Evolutionary conservation across 164 flowering plant genomes (phyloP).

Genomic region (Akebia trifoliata): DNA sequence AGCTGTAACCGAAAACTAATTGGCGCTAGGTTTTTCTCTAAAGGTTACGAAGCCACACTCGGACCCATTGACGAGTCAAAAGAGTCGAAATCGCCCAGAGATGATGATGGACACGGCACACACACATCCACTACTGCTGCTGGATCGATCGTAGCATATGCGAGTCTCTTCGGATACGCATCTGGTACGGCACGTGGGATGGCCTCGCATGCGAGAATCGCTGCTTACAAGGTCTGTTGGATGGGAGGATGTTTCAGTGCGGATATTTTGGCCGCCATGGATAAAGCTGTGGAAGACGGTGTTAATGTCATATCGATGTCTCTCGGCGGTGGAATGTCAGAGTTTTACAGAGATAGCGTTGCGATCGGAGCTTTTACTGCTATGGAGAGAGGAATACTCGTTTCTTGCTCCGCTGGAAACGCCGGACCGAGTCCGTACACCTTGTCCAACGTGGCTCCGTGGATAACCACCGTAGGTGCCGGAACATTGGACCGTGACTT

Average conservation of each 20-base stretch:
- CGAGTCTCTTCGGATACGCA: conserved; percentile 77
- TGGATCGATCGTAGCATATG: conserved; percentile 54
- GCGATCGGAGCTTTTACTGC: conserved; percentile 81
- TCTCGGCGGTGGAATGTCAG: conserved; percentile 57
- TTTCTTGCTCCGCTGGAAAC: conserved; percentile 91
- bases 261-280: conserved; percentile 73
- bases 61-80: conserved; percentile 59
- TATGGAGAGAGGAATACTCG: conserved; percentile 54
- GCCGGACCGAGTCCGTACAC: conserved; percentile 48
- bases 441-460: conserved; percentile 82
- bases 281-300: conserved; percentile 72
- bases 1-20: conserved; percentile 73
- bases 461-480: conserved; percentile 90
- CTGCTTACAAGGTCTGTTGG: conserved; percentile 90
- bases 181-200: conserved; percentile 81
- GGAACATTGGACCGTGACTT: conserved; percentile 90
- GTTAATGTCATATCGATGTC: conserved; percentile 83
- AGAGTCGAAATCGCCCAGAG: conserved; percentile 81
- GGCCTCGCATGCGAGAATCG: conserved; percentile 72
- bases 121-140: conserved; percentile 86
- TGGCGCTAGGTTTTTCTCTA: conserved; percentile 71
- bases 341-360: conserved; percentile 50
- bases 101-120: conserved; percentile 91
- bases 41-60: conserved; percentile 59
- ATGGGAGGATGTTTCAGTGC: conserved; percentile 66